Evolutionary conservation across 1,139 yeast genomes (phyloP), one percentile per base, ranked within the genome.

Genomic region (Yamadazyma epiphylla): DNA sequence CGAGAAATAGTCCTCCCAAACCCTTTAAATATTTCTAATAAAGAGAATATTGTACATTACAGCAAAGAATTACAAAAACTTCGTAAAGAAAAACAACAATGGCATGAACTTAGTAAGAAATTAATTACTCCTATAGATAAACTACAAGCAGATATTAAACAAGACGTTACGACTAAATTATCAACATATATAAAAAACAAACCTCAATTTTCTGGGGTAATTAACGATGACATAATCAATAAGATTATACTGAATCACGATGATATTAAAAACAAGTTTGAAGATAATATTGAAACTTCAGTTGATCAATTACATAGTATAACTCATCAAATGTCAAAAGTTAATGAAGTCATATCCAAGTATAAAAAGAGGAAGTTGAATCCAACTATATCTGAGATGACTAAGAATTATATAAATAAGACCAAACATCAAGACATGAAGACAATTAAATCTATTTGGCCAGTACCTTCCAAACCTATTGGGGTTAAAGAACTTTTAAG

Each of bases 11-110:
- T 64, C 8, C 50, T 65, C 31, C 81, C 85, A 1, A 80, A 81
- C 47, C 72, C 75, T n/a, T 64, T 73, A 26, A 81, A 80, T 44
- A 53, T 61, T 14, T 61, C 70, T 16, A 80, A 79, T 43, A 45
- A 52, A 21, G 58, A 61, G 21, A 74, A 71, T 34, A 53, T 77
- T 15, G 60, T 61, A 27, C 58, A 66, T 21, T 72, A 73, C 44
- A 60, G 67, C 23, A 50, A 56, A 22, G 68, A 76, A 39, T 50
- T 80, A 25, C 48, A 51, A 8, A 58, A 57, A 9, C 49, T 82
- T 30, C 54, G 60, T 28, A 48, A 53, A 17, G 83, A 80, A 32
- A 70, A 69, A 33, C 53, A 48, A 7, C 64, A 64, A 27, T 79
- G 86, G 84, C 54, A 56, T 25, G 51, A 51, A 11, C 49, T 63